phyloP scores from a whole-genome alignment of 345 rosid species.

The Syzygium jambos region DNA sequence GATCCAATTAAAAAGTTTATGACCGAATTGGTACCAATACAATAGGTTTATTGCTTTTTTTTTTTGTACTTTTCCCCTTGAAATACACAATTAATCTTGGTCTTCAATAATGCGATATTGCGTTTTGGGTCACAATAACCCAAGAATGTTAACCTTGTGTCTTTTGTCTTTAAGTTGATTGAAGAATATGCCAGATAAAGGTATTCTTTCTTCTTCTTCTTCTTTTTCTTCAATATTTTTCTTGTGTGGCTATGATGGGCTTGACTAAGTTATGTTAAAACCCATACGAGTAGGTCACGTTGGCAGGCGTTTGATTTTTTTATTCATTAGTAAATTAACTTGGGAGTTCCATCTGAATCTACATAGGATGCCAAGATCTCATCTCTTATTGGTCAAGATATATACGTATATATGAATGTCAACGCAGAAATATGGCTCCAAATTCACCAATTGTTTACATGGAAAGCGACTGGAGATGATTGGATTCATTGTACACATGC shows the following conservation, averaged over 20 bases:
- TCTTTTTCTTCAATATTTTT: not conserved
- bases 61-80: no score
- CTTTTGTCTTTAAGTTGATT: not conserved
- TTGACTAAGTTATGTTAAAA: not conserved
- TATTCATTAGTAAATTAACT: not conserved
- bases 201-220: not conserved
- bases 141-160: not conserved
- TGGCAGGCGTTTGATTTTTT: not conserved
- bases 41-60: no score
- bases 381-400: not conserved
- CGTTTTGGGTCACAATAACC: not conserved
- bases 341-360: not conserved
- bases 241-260: not conserved
- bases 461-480: not conserved
- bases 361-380: not conserved
- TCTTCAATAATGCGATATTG: not conserved
- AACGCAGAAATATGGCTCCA: not conserved
- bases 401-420: not conserved
- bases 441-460: not conserved
- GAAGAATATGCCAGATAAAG: not conserved
- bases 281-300: not conserved
- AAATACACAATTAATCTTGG: not conserved
- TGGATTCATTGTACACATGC: not conserved
- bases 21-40: no score
- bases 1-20: no score